Evolutionary conservation across 2,329 filamentous ascomycete genomes (phyloP).

Genomic region (Salinomyces thailandicus): DNA sequence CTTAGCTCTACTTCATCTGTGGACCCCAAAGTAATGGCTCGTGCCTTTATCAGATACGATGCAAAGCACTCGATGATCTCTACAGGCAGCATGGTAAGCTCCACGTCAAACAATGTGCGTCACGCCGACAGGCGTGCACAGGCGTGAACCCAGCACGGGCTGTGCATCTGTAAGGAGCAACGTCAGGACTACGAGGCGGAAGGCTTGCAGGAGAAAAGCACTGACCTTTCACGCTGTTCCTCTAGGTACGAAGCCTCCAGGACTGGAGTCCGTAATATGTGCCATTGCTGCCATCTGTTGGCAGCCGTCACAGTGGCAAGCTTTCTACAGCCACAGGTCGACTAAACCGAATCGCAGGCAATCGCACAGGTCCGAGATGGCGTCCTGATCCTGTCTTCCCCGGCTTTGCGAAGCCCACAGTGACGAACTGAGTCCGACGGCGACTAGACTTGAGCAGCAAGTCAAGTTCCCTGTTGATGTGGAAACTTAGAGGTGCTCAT

Average conservation of each 20-base stretch:
- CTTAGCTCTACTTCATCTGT: conserved; percentile 38
- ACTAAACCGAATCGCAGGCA: no score
- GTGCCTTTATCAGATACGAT: conserved; percentile 36
- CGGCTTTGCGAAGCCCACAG: conserved; percentile 27
- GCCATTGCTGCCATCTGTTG: no score
- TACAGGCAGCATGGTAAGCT: conserved; percentile 39
- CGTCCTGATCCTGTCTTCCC: conserved; percentile 31
- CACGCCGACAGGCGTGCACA: conserved; percentile 16
- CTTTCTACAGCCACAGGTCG: no score
- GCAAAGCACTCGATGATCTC: conserved; percentile 39
- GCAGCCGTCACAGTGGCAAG: no score
- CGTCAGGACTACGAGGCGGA: no score
- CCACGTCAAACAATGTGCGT: conserved; percentile 33
- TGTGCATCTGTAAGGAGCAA: no score
- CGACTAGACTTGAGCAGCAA: conserved; percentile 45
- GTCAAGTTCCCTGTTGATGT: conserved; percentile 51
- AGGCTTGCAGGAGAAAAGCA: no score
- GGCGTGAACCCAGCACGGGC: conserved; percentile 30
- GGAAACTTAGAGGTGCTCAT: conserved; percentile 47
- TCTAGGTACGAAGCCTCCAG: no score
- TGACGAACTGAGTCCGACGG: conserved; percentile 39
- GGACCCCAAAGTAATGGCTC: conserved; percentile 33
- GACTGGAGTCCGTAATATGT: no score
- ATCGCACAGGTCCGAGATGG: no score
- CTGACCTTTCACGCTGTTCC: no score